These are phyloP conservation scores for Sphenostylis stenocarpa DNA, from an alignment of 306 rosid species.

Conservation along the genomic window DNA sequence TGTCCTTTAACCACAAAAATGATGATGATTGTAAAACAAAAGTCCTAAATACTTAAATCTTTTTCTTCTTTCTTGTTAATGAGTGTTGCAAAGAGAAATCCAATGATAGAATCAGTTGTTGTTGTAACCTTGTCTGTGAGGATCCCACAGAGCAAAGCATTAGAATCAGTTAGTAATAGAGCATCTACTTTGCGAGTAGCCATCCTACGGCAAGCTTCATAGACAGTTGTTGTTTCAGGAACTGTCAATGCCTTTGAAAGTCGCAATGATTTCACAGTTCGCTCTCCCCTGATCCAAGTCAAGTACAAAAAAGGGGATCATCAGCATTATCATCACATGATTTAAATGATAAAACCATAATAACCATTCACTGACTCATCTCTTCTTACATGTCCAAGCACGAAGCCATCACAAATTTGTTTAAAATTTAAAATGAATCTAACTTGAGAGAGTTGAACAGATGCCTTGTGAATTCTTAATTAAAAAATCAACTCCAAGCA, in stretches of 20 bases:
- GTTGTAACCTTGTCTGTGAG: conserved; percentile 93
- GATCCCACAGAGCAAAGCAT: conserved; percentile 95
- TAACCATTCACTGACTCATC: background rate
- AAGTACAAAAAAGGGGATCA: background rate
- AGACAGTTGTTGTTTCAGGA: conserved; percentile 75
- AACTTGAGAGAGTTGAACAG: background rate
- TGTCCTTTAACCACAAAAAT: conserved; percentile 63
- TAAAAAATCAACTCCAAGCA: background rate
- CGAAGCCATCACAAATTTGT: background rate
- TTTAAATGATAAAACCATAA: background rate
- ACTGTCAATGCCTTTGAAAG: conserved; percentile 90
- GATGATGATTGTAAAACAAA: background rate
- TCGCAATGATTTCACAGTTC: conserved; percentile 82
- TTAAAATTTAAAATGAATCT: background rate
- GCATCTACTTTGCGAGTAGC: conserved; percentile 93
- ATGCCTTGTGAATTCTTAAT: background rate
- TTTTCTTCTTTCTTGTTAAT: background rate
- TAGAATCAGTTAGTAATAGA: conserved; percentile 82
- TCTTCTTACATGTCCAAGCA: background rate
- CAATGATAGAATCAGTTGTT: no score
- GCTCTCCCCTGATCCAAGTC: conserved; percentile 71
- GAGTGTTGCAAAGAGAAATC: background rate
- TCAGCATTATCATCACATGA: background rate
- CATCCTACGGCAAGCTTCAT: conserved; percentile 91
- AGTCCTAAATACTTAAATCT: background rate